Base-by-base conservation (phyloP, 305 asterid species). In the Solanum aculeatissimum region DNA sequence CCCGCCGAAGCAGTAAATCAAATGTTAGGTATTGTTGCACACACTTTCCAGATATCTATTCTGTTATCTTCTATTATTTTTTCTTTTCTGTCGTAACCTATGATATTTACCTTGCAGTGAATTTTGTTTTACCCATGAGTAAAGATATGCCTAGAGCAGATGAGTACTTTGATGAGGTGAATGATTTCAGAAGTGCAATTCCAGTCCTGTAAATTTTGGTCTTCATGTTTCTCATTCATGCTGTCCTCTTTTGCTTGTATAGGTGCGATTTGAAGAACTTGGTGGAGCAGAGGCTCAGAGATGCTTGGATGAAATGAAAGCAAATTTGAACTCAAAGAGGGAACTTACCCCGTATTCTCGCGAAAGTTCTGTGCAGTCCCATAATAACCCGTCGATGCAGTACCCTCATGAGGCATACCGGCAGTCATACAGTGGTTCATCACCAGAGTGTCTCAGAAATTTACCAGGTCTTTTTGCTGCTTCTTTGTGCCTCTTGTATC, bases 121-220 rank as follows among this genome's bases (percentile, higher is more conserved):
- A 90, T 72, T 93, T 47, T 80, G 88, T 87, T 86, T 84, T 93
- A 77, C 93, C 93, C 29, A 88, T n/a, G 84, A 87, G 90, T 84
- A 91, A 84, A 89, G 91, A 89, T 85, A 87, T 89, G 91, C 91
- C 75, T 25, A 18, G 35, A 80, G 66, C 90, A 60, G 92, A 88
- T 86, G 93, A 89, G 85, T 87, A 84, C 86, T 91, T 91, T 80
- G 93, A 91, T 82, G 86, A 89, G 93, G 93, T 91, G 88, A 43
- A 32, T 78, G 13, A n/a, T 60, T 71, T 25, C 29, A n/a, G 7
- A 3, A 80, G 69, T 29, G 82, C 66, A 29, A 78, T 54, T 18
- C 2, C 9, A 29, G 27, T 51, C 66, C 49, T 78, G 82, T 78
- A 78, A 29, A 78, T 18, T 18, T 75, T 78, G 32, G 65, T 23